Conservation (phyloP, 306 rosid species). For the Corylus americana region DNA sequence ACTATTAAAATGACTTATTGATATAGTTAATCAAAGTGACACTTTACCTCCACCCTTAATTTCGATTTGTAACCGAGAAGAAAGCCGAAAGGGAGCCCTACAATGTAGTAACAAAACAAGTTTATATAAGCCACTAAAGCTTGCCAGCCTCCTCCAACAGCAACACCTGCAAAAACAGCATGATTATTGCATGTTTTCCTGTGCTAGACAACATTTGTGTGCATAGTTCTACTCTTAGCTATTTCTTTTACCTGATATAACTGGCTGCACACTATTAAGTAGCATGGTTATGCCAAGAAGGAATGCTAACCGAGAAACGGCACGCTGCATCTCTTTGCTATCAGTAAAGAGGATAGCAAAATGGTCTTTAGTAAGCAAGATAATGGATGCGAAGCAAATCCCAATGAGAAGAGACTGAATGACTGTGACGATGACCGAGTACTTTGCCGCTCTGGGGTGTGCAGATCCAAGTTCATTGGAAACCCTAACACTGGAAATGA, state of each 20-base stretch:
- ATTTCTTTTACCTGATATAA: slow-evolving; percentile 64
- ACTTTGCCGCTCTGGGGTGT: slow-evolving; percentile 85
- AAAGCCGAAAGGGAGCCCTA: slow-evolving; percentile 91
- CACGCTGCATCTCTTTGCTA: slow-evolving; percentile 71
- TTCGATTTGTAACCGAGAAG: slow-evolving; percentile 70
- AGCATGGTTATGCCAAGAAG: slow-evolving; percentile 89
- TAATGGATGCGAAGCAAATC: slow-evolving; percentile 43
- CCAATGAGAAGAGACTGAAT: slow-evolving; percentile 71
- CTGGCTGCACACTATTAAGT: slow-evolving; percentile 88
- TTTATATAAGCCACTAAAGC: slow-evolving; percentile 89
- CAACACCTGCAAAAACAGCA: slow-evolving; percentile 64
- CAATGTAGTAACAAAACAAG: slow-evolving; percentile 70
- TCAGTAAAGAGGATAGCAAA: slow-evolving; percentile 76
- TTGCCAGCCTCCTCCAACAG: slow-evolving; percentile 99
- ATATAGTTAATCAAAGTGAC: background rate
- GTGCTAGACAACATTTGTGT: background rate
- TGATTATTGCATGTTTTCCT: background rate
- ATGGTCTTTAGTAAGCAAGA: slow-evolving; percentile 58
- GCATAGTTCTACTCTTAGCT: background rate
- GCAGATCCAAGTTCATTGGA: slow-evolving; percentile 96
- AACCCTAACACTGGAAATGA: slow-evolving; percentile 66
- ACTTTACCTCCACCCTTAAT: slow-evolving; percentile 70
- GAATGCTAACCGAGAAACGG: slow-evolving; percentile 75
- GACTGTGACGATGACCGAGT: slow-evolving; percentile 56
- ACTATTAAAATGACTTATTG: background rate